A percentile compares a stretch with the other conserved stretches of the same genome.
These are phyloP conservation scores for Paecilomyces sp. DNA, from an alignment of 2,329 filamentous ascomycete species.

Conservation along the genomic window DNA sequence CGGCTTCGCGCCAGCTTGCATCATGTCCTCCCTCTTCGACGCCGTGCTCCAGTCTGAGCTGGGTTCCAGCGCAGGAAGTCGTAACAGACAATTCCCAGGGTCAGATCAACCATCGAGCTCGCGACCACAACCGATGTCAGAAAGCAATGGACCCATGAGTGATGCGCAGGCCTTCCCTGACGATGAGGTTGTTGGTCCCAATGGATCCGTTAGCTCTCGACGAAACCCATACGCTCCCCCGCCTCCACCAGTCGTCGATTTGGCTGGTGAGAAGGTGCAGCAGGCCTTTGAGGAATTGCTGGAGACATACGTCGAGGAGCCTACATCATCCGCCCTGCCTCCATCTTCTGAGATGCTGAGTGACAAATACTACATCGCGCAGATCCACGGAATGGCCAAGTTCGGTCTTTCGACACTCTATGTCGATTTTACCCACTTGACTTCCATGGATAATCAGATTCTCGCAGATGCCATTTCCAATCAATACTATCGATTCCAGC, in stretches of 20 bases:
- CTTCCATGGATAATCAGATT: conserved; percentile 67
- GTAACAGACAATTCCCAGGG: conserved; percentile 19
- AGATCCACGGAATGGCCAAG: conserved; percentile 56
- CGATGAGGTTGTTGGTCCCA: conserved; percentile 53
- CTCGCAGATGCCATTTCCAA: conserved; percentile 79
- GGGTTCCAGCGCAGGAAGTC: conserved; percentile 25
- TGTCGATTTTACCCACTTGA: conserved; percentile 68
- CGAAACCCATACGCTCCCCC: conserved; percentile 45
- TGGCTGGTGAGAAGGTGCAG: conserved; percentile 56
- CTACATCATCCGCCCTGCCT: conserved; percentile 44
- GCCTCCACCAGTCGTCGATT: conserved; percentile 53
- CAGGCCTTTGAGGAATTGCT: conserved; percentile 57
- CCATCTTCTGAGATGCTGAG: conserved; percentile 50
- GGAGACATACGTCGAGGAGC: conserved; percentile 54
- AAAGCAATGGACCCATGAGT: conserved; percentile 46
- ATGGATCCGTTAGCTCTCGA: conserved; percentile 41
- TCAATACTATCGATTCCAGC: conserved; percentile 91
- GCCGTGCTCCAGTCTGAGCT: conserved; percentile 35
- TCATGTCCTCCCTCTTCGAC: conserved; percentile 36
- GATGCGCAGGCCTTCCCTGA: conserved; percentile 55
- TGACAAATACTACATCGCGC: conserved; percentile 61
- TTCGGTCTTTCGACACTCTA: conserved; percentile 60
- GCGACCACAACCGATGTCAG: conserved; percentile 45
- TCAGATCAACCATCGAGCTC: conserved; percentile 45
- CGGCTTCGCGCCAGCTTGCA: conserved; percentile 15